Percentiles rank a stretch among this genome's conserved stretches.
Conservation (phyloP, 805 yeast genomes). For the Candida vartiovaarae region DNA sequence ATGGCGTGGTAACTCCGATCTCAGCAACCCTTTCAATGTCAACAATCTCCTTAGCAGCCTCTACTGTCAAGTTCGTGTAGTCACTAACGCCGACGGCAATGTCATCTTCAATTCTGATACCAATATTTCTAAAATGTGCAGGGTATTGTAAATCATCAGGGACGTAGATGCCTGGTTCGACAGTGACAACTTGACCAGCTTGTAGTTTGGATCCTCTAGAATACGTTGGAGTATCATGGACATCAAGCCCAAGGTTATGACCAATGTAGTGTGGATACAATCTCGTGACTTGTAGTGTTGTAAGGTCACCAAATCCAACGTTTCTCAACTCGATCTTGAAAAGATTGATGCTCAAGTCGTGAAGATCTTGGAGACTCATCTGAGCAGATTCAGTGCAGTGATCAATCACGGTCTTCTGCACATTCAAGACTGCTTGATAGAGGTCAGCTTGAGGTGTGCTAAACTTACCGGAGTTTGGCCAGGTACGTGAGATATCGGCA, state of each 20-base stretch:
- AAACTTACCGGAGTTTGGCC: constrained; percentile 83
- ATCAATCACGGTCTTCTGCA: constrained; percentile 71
- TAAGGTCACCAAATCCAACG: constrained; percentile 55
- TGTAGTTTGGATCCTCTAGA: constrained; percentile 48
- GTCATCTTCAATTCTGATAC: constrained; percentile 93
- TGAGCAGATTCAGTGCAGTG: constrained; percentile 50
- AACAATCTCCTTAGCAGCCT: constrained; percentile 77
- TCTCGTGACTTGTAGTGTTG: constrained; percentile 45
- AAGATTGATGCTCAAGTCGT: constrained; percentile 53
- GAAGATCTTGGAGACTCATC: constrained; percentile 65
- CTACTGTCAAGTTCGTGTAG: constrained; percentile 61
- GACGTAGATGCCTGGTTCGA: constrained; percentile 93
- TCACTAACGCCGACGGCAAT: constrained; percentile 65
- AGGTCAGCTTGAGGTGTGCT: constrained; percentile 74
- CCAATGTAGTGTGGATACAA: constrained; percentile 93
- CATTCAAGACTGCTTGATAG: constrained; percentile 81
- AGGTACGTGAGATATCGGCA: constrained; percentile 91
- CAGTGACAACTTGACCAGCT: constrained; percentile 79
- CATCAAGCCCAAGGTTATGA: constrained; percentile 89
- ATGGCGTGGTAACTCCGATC: constrained; percentile 48
- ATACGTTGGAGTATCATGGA: constrained; percentile 70
- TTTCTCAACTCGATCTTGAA: constrained; percentile 62
- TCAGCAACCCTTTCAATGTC: constrained; percentile 71
- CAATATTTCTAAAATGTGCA: constrained; percentile 74
- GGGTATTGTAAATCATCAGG: constrained; percentile 73